A percentile compares a stretch with the other conserved stretches of the same genome.
Evolutionary conservation across 495 filamentous ascomycete genomes (phyloP).

Genomic region (Glutinoglossum americanum): DNA sequence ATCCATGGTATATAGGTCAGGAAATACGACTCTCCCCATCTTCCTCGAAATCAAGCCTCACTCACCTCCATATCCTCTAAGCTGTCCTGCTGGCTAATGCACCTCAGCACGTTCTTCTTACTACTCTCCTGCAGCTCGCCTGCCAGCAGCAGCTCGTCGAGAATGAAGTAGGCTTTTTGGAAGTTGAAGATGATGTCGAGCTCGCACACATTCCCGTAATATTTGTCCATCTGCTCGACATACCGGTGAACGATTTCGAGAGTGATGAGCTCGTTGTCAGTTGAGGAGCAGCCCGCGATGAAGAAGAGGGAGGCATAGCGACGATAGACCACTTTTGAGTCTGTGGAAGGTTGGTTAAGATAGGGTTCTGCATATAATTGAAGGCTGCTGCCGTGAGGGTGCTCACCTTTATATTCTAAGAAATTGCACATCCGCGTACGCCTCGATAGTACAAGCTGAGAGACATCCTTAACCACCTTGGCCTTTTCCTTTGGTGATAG

Average conservation of each 20-base stretch:
- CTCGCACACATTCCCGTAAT: constrained; percentile 99
- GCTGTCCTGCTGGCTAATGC: constrained; percentile 86
- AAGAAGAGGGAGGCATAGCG: constrained; percentile 98
- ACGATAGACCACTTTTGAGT: constrained; percentile 94
- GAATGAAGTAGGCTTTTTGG: constrained; percentile 97
- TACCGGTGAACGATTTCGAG: constrained; percentile 97
- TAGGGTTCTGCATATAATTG: background rate
- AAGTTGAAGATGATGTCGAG: constrained; percentile 99
- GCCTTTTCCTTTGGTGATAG: constrained; percentile 95
- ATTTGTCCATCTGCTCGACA: constrained; percentile 99
- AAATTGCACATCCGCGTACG: constrained; percentile 99
- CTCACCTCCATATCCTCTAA: constrained; percentile 95
- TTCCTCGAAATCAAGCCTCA: constrained; percentile 10
- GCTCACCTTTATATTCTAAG: constrained; percentile 87
- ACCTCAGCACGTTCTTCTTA: constrained; percentile 92
- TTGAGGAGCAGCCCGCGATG: constrained; percentile 85
- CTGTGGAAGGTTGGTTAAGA: constrained; percentile 21
- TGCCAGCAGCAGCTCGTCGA: constrained; percentile 87
- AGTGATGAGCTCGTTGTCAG: constrained; percentile 93
- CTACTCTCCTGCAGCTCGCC: constrained; percentile 98
- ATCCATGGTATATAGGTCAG: background rate
- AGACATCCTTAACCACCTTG: constrained; percentile 99
- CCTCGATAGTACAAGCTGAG: constrained; percentile 86
- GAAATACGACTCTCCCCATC: background rate
- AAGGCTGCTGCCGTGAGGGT: background rate